Percentiles rank a stretch among this genome's conserved stretches.
These are phyloP conservation scores for Cytospora piceae DNA, from an alignment of 2,329 filamentous ascomycete genomes.

Conservation along the genomic window DNA sequence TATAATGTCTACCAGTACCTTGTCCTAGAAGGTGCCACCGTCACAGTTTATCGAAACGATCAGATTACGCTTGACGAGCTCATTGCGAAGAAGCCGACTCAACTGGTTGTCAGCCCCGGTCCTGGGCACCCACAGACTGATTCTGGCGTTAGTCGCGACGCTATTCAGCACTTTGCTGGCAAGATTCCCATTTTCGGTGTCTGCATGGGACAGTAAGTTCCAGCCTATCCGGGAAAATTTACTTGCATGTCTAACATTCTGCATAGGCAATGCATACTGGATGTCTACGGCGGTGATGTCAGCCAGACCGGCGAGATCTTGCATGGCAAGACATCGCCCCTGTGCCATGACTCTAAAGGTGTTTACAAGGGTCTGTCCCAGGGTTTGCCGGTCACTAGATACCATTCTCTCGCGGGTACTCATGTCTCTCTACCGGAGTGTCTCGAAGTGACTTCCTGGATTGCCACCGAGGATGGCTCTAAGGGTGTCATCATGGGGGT, in stretches of 20 bases:
- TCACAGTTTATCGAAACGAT: slow-evolving; percentile 91
- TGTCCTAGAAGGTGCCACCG: slow-evolving; percentile 89
- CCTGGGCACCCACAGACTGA: slow-evolving; percentile 91
- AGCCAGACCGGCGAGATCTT: slow-evolving; percentile 93
- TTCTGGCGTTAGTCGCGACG: slow-evolving; percentile 90
- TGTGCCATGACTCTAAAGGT: slow-evolving; percentile 89
- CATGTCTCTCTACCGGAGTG: slow-evolving; percentile 83
- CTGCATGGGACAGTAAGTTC: slow-evolving; percentile 89
- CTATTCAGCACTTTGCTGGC: slow-evolving; percentile 87
- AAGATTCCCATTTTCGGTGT: slow-evolving; percentile 97
- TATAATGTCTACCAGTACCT: slow-evolving; percentile 99
- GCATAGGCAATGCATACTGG: slow-evolving; percentile 87
- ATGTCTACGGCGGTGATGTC: slow-evolving; percentile 89
- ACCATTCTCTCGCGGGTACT: slow-evolving; percentile 94
- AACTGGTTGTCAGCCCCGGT: slow-evolving; percentile 92
- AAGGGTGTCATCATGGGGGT: slow-evolving; percentile 96
- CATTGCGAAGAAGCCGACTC: slow-evolving; percentile 82
- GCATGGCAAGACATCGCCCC: slow-evolving; percentile 92
- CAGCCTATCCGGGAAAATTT: neutral
- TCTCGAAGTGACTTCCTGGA: slow-evolving; percentile 90
- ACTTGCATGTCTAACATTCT: slow-evolving; percentile 21
- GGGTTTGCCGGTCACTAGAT: slow-evolving; percentile 85
- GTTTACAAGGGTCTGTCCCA: slow-evolving; percentile 83
- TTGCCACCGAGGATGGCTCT: slow-evolving; percentile 72
- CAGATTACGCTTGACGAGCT: slow-evolving; percentile 85